phyloP scores from a whole-genome alignment of 2,329 filamentous ascomycete species.

The Botrytis cinerea region DNA sequence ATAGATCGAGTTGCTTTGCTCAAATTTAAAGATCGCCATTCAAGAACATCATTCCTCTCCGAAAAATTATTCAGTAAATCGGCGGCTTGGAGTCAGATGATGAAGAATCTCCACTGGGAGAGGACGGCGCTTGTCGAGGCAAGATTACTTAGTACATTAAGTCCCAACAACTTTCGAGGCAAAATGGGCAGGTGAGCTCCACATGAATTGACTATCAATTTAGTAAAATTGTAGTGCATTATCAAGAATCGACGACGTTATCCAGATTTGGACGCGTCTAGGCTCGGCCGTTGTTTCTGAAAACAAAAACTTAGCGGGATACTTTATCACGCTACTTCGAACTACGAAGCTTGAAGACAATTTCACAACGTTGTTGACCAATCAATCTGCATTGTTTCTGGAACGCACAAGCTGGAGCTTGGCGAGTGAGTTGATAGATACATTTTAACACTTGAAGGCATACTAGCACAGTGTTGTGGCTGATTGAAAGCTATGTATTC shows the following conservation, averaged over 20 bases:
- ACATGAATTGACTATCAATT: too few relatives aligned
- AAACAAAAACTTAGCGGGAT: neutral
- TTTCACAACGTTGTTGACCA: neutral
- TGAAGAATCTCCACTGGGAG: neutral
- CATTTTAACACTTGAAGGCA: neutral
- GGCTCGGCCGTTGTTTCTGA: neutral
- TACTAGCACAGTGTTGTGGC: neutral
- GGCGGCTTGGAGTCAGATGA: neutral
- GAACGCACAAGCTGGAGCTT: neutral
- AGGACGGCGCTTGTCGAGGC: neutral
- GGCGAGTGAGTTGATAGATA: neutral
- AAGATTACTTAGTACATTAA: neutral
- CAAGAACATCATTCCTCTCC: neutral
- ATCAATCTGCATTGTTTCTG: neutral
- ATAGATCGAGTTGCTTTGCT: neutral
- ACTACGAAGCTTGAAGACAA: neutral
- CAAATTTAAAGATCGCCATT: neutral
- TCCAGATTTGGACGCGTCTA: neutral
- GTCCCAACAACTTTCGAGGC: neutral
- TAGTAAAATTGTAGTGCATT: accelerated
- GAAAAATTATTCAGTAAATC: neutral
- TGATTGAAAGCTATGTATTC: neutral
- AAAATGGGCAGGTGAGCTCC: too few relatives aligned
- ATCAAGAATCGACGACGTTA: neutral
- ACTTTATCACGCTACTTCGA: neutral